A percentile compares a stretch with the other conserved stretches of the same genome.
Conservation (phyloP, 768 basidiomycete species). For the Macrocybe gigantea region DNA sequence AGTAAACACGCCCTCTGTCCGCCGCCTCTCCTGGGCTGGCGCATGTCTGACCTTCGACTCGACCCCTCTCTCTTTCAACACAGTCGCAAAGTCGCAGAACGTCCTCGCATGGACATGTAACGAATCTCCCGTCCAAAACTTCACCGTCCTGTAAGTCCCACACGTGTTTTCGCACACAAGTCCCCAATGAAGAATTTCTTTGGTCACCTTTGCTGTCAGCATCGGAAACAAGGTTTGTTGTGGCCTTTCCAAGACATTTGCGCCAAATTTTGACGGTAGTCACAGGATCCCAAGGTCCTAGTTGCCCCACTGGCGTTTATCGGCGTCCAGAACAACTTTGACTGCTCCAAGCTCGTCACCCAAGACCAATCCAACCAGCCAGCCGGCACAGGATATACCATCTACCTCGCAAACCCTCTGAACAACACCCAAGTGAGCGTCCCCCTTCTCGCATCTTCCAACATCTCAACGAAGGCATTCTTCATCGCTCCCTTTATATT, state of each 20-base stretch:
- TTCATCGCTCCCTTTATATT: not conserved
- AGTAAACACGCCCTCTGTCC: conserved; percentile 14
- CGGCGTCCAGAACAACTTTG: conserved; percentile 44
- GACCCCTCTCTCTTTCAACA: not conserved
- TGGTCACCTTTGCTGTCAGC: conserved; percentile 17
- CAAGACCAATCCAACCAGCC: conserved; percentile 35
- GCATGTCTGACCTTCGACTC: not conserved
- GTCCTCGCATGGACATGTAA: conserved; percentile 56
- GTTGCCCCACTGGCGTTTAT: conserved; percentile 39
- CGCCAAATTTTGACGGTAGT: not conserved
- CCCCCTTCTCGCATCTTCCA: not conserved
- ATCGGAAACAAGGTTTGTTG: conserved; percentile 31
- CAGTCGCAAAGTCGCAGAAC: conserved; percentile 55
- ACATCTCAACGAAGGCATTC: not conserved
- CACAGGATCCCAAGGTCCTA: conserved; percentile 30
- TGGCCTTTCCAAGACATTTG: not conserved
- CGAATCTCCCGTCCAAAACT: conserved; percentile 27
- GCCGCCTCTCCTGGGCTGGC: not conserved
- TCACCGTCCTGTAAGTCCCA: conserved; percentile 47
- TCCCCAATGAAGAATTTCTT: conserved; percentile 3
- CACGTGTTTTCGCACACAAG: not conserved
- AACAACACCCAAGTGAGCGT: conserved; percentile 50
- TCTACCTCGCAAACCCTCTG: conserved; percentile 43
- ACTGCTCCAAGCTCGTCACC: conserved; percentile 53
- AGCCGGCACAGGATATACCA: conserved; percentile 39